These are phyloP conservation scores for Aspergillus fijiensis DNA, from an alignment of 2,329 filamentous ascomycete species.

Conservation along the genomic window DNA sequence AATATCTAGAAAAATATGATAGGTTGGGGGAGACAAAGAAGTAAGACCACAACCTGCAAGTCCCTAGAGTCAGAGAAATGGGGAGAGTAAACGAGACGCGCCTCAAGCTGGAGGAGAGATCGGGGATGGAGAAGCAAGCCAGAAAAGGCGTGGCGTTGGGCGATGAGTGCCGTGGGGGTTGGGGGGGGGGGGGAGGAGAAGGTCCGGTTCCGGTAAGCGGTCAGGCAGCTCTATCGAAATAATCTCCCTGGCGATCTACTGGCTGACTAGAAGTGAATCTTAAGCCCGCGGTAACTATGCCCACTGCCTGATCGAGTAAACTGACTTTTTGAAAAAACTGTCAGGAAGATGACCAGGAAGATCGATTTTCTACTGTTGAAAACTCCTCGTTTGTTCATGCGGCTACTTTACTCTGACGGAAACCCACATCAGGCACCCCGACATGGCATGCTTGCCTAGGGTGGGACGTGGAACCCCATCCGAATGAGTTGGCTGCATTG, in stretches of 20 bases:
- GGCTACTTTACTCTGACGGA: neutral
- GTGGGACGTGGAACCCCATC: no score
- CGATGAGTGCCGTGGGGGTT: conserved; percentile 15
- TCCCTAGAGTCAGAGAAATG: neutral
- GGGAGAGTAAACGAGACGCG: conserved; percentile 1
- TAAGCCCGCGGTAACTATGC: neutral
- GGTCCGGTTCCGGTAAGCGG: conserved; percentile 15
- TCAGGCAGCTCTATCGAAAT: conserved; percentile 4
- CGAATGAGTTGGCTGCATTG: no score
- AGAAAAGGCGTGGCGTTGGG: conserved; percentile 23
- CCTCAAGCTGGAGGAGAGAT: neutral
- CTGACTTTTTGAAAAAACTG: no score
- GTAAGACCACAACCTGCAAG: neutral
- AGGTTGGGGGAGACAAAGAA: neutral
- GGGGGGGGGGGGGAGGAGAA: neutral
- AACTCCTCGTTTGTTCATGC: neutral
- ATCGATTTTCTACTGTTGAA: no score
- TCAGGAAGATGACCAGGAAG: no score
- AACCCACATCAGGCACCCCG: neutral
- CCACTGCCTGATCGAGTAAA: neutral
- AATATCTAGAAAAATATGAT: neutral
- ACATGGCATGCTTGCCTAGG: neutral
- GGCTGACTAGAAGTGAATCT: neutral
- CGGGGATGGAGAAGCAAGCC: conserved; percentile 7
- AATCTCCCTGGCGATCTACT: neutral